phyloP scores from a whole-genome alignment of 1,284 basidiomycete genomes.

The Leccinum cinnamomeum region DNA sequence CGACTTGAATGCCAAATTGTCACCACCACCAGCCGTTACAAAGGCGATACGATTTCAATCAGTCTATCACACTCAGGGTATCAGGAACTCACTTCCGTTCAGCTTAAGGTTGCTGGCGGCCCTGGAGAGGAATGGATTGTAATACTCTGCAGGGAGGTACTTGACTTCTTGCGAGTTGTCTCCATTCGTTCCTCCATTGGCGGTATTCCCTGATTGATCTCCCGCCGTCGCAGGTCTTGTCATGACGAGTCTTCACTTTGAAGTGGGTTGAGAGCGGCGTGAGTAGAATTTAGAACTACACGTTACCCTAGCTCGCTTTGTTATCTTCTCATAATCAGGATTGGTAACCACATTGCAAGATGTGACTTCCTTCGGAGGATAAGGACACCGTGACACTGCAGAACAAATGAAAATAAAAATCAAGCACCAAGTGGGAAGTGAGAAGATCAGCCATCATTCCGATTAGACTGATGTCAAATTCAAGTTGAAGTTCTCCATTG shows the following conservation, averaged over 20 bases:
- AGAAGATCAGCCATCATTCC: too few relatives aligned
- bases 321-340: too few relatives aligned
- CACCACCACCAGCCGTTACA: not conserved
- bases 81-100: not conserved
- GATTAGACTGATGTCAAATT: too few relatives aligned
- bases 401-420: too few relatives aligned
- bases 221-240: not conserved
- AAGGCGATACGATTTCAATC: not conserved
- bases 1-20: not conserved
- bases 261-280: not conserved
- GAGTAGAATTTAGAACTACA: too few relatives aligned
- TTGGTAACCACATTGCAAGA: too few relatives aligned
- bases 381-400: too few relatives aligned
- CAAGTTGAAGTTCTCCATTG: too few relatives aligned
- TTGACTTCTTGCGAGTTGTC: not conserved
- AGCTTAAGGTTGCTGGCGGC: not conserved
- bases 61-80: not conserved
- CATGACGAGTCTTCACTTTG: not conserved
- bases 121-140: constrained; percentile 4
- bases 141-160: not conserved
- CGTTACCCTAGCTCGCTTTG: too few relatives aligned
- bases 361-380: too few relatives aligned
- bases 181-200: not conserved
- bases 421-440: too few relatives aligned
- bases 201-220: not conserved